Percentiles rank a stretch among this genome's conserved stretches.
Conservation (phyloP, 2,329 filamentous ascomycete genomes). For the Plectosphaerella sp. region DNA sequence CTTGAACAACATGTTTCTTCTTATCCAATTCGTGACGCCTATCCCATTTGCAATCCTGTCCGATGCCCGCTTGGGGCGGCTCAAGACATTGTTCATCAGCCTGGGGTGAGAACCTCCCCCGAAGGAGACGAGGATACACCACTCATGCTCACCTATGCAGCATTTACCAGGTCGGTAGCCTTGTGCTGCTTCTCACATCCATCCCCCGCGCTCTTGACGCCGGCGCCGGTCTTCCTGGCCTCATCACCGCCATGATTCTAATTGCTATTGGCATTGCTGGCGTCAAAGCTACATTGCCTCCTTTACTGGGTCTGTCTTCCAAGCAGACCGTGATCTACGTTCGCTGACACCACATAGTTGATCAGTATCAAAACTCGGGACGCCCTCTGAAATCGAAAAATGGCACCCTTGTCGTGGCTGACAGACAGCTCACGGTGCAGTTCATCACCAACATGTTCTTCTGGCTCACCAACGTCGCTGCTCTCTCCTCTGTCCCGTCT, state of each 20-base stretch:
- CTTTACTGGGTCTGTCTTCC: no score
- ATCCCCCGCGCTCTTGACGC: conserved; percentile 44
- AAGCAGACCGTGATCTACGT: no score
- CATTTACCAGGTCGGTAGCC: background rate
- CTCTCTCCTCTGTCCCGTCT: conserved; percentile 54
- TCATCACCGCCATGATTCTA: conserved; percentile 50
- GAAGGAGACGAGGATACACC: no score
- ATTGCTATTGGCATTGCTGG: conserved; percentile 56
- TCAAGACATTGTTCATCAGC: conserved; percentile 43
- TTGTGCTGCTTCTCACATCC: conserved; percentile 51
- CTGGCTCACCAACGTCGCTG: conserved; percentile 57
- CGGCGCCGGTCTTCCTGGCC: conserved; percentile 47
- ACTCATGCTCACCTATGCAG: no score
- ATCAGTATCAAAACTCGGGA: no score
- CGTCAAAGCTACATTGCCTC: conserved; percentile 41
- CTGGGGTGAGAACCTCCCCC: no score
- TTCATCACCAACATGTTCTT: conserved; percentile 63
- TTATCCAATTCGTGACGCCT: conserved; percentile 48
- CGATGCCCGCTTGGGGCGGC: conserved; percentile 57
- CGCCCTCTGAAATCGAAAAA: background rate
- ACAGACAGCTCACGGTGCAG: conserved; percentile 47
- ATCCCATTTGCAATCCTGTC: conserved; percentile 54
- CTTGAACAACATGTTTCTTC: conserved; percentile 41
- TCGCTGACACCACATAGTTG: no score
- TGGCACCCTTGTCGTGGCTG: conserved; percentile 7